Evolutionary conservation across 495 filamentous ascomycete genomes (phyloP), one percentile per base, ranked within the genome.

Genomic region (Penicillium antarcticum): DNA sequence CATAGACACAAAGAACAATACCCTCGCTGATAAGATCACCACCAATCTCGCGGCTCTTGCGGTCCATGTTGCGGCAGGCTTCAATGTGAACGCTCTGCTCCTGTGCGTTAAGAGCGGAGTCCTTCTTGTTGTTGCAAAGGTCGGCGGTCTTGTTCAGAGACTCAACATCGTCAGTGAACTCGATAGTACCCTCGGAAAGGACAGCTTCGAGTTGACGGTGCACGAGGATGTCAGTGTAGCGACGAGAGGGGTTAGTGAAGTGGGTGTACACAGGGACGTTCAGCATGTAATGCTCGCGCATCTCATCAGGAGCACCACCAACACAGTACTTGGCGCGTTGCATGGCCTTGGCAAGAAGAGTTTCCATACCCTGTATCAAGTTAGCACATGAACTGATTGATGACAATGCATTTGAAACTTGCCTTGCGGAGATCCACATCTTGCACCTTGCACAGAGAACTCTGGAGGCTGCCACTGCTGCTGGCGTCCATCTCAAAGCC

Each of bases 81-180:
- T 97, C 95, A 59, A 98, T 97, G 70, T 98, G 94, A 55, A 98
- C 89, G 66, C 94, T 97, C 73, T 98, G 94, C 67, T 98, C 94
- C 63, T 97, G 94, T 9, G 94, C 94, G 60, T 89, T 92, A 71
- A 95, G 92, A 0, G 95, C 92, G 4, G 94, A 97, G 62, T 98
- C 94, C 68, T 98, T 98, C 84, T 97, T 98, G 62, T 87, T 96
- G 72, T 97, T 98, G 80, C 91, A 96, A 52, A 88, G 84, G 67
- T 98, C 94, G 16, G 92, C 89, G 42, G 87, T 96, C 81, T 98
- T 98, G 59, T 80, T 84, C 24, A 98, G 73, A 39, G 80, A 85
- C 59, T 98, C 94, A 40, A 89, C 66, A 59, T 98, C 94, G 51
- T 98, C 94, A 7, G 74, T 82, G 68, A 95, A 97, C 56, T 96